Conservation (phyloP, 768 basidiomycete genomes). For the Panellus pusillus region DNA sequence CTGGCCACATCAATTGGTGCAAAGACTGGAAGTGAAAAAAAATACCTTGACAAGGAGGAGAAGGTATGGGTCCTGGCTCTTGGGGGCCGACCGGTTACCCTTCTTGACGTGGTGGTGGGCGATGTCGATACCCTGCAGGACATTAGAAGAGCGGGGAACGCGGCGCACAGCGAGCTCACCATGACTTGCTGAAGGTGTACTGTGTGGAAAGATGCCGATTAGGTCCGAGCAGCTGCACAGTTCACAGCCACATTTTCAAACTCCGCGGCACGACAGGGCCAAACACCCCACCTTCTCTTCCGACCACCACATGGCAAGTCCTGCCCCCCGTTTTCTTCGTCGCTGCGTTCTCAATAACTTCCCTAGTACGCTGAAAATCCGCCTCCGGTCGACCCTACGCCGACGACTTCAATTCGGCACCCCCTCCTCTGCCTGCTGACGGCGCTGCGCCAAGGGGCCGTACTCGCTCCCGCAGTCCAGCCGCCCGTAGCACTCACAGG, state of each 20-base stretch:
- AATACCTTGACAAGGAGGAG: conserved; percentile 95
- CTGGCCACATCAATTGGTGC: conserved; percentile 40
- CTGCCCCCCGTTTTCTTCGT: conserved; percentile 17
- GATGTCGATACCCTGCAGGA: conserved; percentile 88
- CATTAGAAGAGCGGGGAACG: conserved; percentile 18
- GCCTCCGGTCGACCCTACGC: conserved; percentile 73
- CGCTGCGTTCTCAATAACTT: not conserved
- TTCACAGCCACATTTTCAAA: conserved; percentile 25
- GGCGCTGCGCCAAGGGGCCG: conserved; percentile 59
- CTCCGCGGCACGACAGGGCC: conserved; percentile 46
- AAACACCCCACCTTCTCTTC: conserved; percentile 44
- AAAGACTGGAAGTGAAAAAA: not conserved
- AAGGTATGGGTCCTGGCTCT: conserved; percentile 99
- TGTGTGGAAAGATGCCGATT: conserved; percentile 29
- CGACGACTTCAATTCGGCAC: conserved; percentile 70
- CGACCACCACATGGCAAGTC: conserved; percentile 70
- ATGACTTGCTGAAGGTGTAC: conserved; percentile 65
- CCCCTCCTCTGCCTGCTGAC: conserved; percentile 55
- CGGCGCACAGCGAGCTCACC: conserved; percentile 63
- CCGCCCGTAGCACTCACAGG: conserved; percentile 45
- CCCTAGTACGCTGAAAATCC: conserved; percentile 63
- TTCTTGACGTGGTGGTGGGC: conserved; percentile 98
- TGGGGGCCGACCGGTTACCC: conserved; percentile 89
- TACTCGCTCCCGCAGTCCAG: conserved; percentile 73
- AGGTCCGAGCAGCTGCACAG: conserved; percentile 31